A percentile compares a stretch with the other conserved stretches of the same genome.
Evolutionary conservation across 169 alveolate species (phyloP).

Genomic region (Plasmodium malariae): DNA sequence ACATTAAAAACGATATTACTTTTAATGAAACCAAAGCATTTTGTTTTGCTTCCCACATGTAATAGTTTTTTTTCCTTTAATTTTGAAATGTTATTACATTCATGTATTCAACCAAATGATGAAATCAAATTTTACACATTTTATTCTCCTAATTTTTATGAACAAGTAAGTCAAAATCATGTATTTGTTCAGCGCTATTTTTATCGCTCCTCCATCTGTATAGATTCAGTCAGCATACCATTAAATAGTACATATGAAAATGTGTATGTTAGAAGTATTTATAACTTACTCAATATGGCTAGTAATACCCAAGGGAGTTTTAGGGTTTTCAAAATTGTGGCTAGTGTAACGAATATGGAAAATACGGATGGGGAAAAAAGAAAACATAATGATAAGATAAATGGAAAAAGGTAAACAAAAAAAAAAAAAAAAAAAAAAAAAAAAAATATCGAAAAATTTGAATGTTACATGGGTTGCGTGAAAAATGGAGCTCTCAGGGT

Average conservation of each 20-base stretch:
- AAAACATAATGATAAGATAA: not conserved
- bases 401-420: too few relatives aligned
- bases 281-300: constrained; percentile 21
- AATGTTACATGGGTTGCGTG: too few relatives aligned
- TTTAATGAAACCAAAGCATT: constrained; percentile 55
- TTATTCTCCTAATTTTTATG: constrained; percentile 35
- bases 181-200: constrained; percentile 29
- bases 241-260: constrained; percentile 47
- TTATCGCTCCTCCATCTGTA: not conserved
- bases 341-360: not conserved
- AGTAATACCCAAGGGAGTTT: constrained; percentile 3
- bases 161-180: not conserved
- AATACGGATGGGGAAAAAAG: not conserved
- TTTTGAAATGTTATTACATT: constrained; percentile 53
- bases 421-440: too few relatives aligned
- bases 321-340: constrained; percentile 28
- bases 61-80: constrained; percentile 37
- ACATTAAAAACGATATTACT: constrained; percentile 28
- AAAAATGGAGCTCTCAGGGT: too few relatives aligned
- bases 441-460: too few relatives aligned
- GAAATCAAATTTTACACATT: constrained; percentile 22
- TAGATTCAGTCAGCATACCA: constrained; percentile 41
- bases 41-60: constrained; percentile 64
- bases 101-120: not conserved
- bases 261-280: constrained; percentile 50